Base-by-base conservation (phyloP, 169 alveolate genomes). In the Plasmodium cynomolgi region DNA sequence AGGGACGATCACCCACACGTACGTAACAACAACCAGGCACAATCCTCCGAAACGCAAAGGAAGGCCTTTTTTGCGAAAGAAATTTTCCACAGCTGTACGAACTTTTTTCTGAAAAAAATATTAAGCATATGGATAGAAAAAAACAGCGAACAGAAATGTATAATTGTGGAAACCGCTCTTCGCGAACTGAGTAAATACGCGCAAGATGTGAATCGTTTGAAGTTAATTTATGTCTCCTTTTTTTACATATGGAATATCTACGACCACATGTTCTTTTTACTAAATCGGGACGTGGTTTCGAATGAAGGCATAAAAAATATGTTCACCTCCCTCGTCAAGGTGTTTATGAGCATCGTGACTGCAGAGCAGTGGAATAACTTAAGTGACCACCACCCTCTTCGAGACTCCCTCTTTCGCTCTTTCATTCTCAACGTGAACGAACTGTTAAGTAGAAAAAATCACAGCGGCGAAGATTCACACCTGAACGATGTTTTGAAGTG, bases 91-190 rank as follows among this genome's bases (percentile, higher is more conserved):
- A 47, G 37, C n/a, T n/a, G 92, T 3, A 73, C 92, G 29, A 72
- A 81, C 39, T 82, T 91, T 73, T 91, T 91, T 33, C 58, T 91
- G 83, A 91, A 91, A 82, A 91, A 91, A 72, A 91, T 91, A 68
- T 73, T 91, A 72, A 47, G 11, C 20, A 91, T 91, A 33, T 91
- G 95, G 95, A 23, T 91, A 37, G 82, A 79, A 73, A 91, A 68
- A 91, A 79, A 83, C 41, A 54, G 77, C 26, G 83, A 91, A 50
- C 72, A 33, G 84, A 91, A 91, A 82, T 23, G 29, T 50, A 82
- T 91, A 11, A 81, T 91, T 44, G 83, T 81, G 1, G 86, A 91
- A 91, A 91, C 95, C 5, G 31, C 31, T 31, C 58, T 44, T 20
- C 23, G 26, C 41, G 95, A 91, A 50, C 85, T 91, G 8, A 81